Evolutionary conservation across 495 filamentous ascomycete genomes (phyloP).

Genomic region (Penicillium steckii): DNA sequence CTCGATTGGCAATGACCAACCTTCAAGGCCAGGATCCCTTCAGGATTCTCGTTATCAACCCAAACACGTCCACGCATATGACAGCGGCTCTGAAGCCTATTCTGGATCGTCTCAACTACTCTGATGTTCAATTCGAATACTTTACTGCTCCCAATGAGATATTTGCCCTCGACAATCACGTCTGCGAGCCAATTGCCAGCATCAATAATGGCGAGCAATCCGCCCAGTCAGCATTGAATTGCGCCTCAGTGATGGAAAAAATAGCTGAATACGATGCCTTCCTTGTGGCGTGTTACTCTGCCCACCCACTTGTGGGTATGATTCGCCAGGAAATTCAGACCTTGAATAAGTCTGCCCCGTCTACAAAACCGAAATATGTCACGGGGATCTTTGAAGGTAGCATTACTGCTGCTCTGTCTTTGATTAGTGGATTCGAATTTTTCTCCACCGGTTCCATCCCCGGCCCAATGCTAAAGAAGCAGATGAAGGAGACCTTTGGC

Average conservation of each 20-base stretch:
- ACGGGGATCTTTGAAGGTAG: constrained; percentile 89
- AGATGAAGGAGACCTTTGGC: constrained; percentile 63
- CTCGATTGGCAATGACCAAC: no score
- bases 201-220: constrained; percentile 52
- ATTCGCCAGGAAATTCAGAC: constrained; percentile 46
- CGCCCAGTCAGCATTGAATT: constrained; percentile 54
- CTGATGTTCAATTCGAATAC: constrained; percentile 51
- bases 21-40: constrained; percentile 17
- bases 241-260: constrained; percentile 53
- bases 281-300: constrained; percentile 85
- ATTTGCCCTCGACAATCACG: constrained; percentile 27
- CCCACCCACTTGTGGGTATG: constrained; percentile 72
- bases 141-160: constrained; percentile 52
- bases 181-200: constrained; percentile 35
- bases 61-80: constrained; percentile 84
- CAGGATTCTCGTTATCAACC: constrained; percentile 81
- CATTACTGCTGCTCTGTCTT: constrained; percentile 54
- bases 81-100: constrained; percentile 70
- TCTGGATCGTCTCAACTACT: constrained; percentile 49
- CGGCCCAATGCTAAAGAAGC: constrained; percentile 25
- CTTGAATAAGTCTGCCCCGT: constrained; percentile 16
- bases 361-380: constrained; percentile 50
- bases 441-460: constrained; percentile 25
- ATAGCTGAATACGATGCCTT: constrained; percentile 67
- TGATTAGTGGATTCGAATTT: constrained; percentile 42